Evolutionary conservation across 1,139 yeast genomes (phyloP), one percentile per base, ranked within the genome.

Genomic region (Barnettozyma hawaiiensis): DNA sequence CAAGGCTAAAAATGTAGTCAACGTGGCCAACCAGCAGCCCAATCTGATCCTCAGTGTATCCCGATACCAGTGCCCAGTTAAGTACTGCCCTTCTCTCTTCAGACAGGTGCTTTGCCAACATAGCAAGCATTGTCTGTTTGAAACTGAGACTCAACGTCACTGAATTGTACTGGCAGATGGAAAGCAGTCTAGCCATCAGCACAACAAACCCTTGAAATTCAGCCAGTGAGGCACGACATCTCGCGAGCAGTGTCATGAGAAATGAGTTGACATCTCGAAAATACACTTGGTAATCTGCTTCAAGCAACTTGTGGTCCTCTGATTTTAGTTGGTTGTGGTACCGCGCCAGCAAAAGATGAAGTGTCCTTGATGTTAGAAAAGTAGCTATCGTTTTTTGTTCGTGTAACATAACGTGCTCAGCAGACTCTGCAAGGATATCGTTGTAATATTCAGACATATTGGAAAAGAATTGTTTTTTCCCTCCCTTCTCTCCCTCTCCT

Each of bases 171-270:
- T 41, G 31, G 14, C 27, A 29, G 6, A 40, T 18, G 23, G 40
- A 39, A 2, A 48, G 21, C 12, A 39, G 38, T 12, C 46, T 41
- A 6, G 41, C 39, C 24, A 45, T 9, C n/a, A 49, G 18, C 2
- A 49, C 41, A 14, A 47, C 10, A 7, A 48, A 18, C 20, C 32
- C 45, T 35, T 48, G 47, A 15, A 41, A 47, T 16, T 45, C 42
- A 9, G 9, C 2, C n/a, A 49, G 15, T 2, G 41, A 22, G 4
- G 40, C n/a, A 3, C 34, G 20, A 2, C 39, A 23, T 31, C 49
- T 37, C n/a, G 32, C 29, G 4, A 45, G 35, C 8, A 49, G 27
- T 0, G 7, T 26, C 2, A 26, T 19, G 2, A 45, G 19, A 15
- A 49, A 49, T 2, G 21, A 12, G 21, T 41, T 43, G 0, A 43